Base-by-base conservation (phyloP, 306 rosid species). In the Quillaja saponaria region DNA sequence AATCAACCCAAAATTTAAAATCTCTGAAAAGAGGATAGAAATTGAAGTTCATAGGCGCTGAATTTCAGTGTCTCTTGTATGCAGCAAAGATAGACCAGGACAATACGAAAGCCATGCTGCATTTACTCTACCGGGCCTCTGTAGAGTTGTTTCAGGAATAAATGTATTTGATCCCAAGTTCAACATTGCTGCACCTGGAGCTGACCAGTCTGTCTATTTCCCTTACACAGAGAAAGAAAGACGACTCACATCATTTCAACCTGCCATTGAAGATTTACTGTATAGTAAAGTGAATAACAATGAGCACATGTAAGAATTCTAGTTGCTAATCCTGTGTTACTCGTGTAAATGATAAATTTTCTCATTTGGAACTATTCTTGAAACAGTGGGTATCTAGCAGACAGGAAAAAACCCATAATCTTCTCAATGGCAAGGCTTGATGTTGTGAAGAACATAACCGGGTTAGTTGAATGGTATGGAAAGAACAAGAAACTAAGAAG, bases 361-460 rank as follows among this genome's bases (percentile, higher is more conserved):
- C 13, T 8, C 37, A 13, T 55, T 2, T 70, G 21, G 37, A 52
- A 65, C 63, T 63, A 19, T 61, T 45, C 11, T 42, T 75, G 6
- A 50, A 73, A 73, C 82, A 91, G 97, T 47, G 96, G 96, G 64
- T 78, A 71, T 60, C 80, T 91, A 66, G 71, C 64, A 19, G 90
- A 91, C 8, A 65, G 61, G 84, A 91, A 71, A 72, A 91, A 86
- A 60, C 96, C 97, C 10, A 86, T 88, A 40, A 80, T 91, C 47
- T 91, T 91, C 73, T 82, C 96, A 21, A 91, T 91, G 97, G 97
- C 96, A 38, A 84, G 97, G 71, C 78, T 91, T 34, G 97, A 91
- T 80, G 79, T 64, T 28, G 97, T 91, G 58, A 91, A 91, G 81
- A 91, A 91, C 82, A 72, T 91, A 33, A 45, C 74, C 0, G 97